These are phyloP conservation scores for Sesbania bispinosa DNA, from an alignment of 306 rosid species.

Conservation along the genomic window DNA sequence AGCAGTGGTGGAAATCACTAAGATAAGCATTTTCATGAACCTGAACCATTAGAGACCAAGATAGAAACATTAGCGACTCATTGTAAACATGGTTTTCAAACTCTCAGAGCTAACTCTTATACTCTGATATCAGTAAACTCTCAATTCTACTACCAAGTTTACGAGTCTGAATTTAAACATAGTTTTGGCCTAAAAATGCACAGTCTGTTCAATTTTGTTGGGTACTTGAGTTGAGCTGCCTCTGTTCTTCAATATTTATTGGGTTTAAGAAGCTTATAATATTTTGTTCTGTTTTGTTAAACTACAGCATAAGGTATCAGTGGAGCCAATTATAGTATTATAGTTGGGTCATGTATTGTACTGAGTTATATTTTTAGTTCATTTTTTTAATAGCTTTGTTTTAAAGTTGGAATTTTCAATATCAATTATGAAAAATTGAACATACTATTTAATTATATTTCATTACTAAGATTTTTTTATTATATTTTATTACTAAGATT, in stretches of 20 bases:
- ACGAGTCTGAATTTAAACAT: background rate
- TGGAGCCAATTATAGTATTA: background rate
- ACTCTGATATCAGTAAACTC: background rate
- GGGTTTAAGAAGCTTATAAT: background rate
- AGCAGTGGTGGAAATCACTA: constrained; percentile 91
- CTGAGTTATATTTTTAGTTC: background rate
- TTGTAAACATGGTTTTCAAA: background rate
- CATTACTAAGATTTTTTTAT: background rate
- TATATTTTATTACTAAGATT: too few relatives aligned
- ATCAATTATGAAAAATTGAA: background rate
- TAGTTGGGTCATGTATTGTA: background rate
- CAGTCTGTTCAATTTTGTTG: background rate
- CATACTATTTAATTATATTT: background rate
- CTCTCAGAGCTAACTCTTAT: background rate
- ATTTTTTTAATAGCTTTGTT: background rate
- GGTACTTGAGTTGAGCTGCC: background rate
- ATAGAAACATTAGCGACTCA: constrained; percentile 12
- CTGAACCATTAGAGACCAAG: constrained; percentile 46
- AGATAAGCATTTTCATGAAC: constrained; percentile 94
- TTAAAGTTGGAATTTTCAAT: background rate
- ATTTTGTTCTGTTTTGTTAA: background rate
- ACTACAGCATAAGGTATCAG: background rate
- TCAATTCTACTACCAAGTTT: background rate
- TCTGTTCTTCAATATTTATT: background rate
- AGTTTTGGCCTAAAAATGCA: background rate